Percentiles rank a stretch among this genome's conserved stretches.
Evolutionary conservation across 768 basidiomycete genomes (phyloP).

Genomic region (Brasilioporus rufonigricans): DNA sequence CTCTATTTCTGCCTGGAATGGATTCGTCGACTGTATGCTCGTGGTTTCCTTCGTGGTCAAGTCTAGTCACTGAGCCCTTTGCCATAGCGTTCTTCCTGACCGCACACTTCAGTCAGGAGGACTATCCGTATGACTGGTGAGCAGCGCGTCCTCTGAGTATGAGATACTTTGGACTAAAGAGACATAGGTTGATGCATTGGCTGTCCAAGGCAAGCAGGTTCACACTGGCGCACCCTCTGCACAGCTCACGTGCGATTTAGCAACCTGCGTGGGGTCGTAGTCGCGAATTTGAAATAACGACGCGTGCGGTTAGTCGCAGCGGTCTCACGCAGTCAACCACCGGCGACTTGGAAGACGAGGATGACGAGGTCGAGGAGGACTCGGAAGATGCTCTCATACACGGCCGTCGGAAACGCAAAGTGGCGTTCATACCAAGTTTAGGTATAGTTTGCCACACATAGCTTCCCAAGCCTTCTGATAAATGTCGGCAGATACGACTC

Average conservation of each 20-base stretch:
- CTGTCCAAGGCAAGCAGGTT: constrained; percentile 60
- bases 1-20: constrained; percentile 85
- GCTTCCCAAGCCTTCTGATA: constrained; percentile 15
- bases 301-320: constrained; percentile 64
- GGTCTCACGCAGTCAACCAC: constrained; percentile 65
- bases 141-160: constrained; percentile 1
- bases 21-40: constrained; percentile 75
- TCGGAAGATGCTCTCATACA: constrained; percentile 48
- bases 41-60: background rate
- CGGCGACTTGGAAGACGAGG: constrained; percentile 80
- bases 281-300: constrained; percentile 88
- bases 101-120: constrained; percentile 84
- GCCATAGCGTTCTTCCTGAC: constrained; percentile 80
- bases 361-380: constrained; percentile 55
- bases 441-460: constrained; percentile 43
- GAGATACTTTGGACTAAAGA: constrained; percentile 1
- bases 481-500: constrained; percentile 64
- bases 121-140: constrained; percentile 85
- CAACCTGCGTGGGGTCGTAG: constrained; percentile 91
- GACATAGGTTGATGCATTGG: constrained; percentile 82
- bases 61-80: constrained; percentile 8
- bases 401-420: constrained; percentile 72
- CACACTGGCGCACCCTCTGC: constrained; percentile 1
- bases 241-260: constrained; percentile 38
- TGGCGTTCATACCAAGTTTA: constrained; percentile 83